These are phyloP conservation scores for Colletotrichum theobromicola DNA, from an alignment of 2,329 filamentous ascomycete genomes.

Conservation along the genomic window DNA sequence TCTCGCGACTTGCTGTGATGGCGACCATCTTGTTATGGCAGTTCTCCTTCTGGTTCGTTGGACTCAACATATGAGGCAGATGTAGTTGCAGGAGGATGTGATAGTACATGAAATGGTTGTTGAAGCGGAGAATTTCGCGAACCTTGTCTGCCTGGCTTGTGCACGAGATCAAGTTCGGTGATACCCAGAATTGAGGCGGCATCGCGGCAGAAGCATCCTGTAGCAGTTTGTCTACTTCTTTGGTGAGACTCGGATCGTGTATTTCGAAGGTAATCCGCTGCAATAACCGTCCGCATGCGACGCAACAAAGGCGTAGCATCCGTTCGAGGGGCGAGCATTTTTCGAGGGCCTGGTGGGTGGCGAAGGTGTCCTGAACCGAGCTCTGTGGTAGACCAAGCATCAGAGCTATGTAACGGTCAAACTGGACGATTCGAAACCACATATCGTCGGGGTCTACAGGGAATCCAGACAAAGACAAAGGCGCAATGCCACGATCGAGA, in stretches of 20 bases:
- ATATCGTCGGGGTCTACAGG: constrained; percentile 22
- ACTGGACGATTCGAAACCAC: constrained; percentile 42
- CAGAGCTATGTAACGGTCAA: constrained; percentile 42
- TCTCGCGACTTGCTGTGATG: constrained; percentile 42
- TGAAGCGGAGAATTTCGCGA: constrained; percentile 27
- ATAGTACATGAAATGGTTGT: constrained; percentile 42
- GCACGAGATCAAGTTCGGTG: constrained; percentile 26
- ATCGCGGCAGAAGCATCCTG: constrained; percentile 32
- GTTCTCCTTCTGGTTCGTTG: background rate
- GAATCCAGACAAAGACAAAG: background rate
- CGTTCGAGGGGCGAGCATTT: constrained; percentile 35
- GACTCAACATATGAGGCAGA: constrained; percentile 40
- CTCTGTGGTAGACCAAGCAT: constrained; percentile 44
- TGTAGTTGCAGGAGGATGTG: constrained; percentile 43
- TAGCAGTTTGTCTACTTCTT: constrained; percentile 37
- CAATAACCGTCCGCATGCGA: constrained; percentile 38
- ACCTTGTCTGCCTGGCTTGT: constrained; percentile 9
- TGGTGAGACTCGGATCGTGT: constrained; percentile 27
- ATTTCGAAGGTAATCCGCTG: constrained; percentile 36
- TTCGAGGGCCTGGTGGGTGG: constrained; percentile 6
- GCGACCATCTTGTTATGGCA: constrained; percentile 32
- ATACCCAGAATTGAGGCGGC: constrained; percentile 40
- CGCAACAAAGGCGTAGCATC: constrained; percentile 27
- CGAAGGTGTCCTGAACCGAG: constrained; percentile 21
- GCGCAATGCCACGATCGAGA: constrained; percentile 26